Evolutionary conservation across 2,329 filamentous ascomycete species (phyloP), one percentile per base, ranked within the genome.

Genomic region (Cladosporium cucumerinum): DNA sequence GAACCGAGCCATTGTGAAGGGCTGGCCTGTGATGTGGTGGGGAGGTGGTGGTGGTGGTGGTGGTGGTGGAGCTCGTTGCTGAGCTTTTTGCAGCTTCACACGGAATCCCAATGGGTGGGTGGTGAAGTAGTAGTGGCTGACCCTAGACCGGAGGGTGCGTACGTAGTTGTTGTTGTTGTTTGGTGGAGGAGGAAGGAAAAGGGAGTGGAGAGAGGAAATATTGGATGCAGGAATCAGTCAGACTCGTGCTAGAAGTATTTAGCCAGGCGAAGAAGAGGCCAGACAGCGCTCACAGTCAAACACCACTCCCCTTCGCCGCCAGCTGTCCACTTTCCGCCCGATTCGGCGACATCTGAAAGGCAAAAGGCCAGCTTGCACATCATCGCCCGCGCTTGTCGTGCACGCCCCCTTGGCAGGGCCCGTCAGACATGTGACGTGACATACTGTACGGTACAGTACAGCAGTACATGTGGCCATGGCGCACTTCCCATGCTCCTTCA

Each of bases 1-100:
- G 69, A 73, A 75, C 69, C 74, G 67, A 69, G 72, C 74, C 74
- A 76, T 76, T 69, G 68, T 72, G 65, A 48, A 48, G 70, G 72
- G 70, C 71, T 67, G 70, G 71, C 61, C 51, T 67, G 66, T 65
- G 39, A 39, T 54, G 51, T 54, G 51, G 60, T 21, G 52, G 62
- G 39, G 46, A 32, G 46, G 48, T 43, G 55, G 48, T n/a, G 34
- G 21, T 51, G n/a, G 28, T 64, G 54, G 46, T 39, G 54, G 46
- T 25, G 34, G 21, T 52, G 21, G 30, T 64, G 55, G 43, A 58
- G 39, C 43, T 51, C 54, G 30, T 52, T 57, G 26, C 16, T 39
- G 48, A 62, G 49, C 60, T 54, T n/a, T n/a, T 62, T 25, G 23
- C 18, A 30, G 49, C 49, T 62, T 62, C 48, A 43, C 60, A 1